Base-by-base conservation (phyloP, 2,329 filamentous ascomycete species). In the Volutella citrinella region DNA sequence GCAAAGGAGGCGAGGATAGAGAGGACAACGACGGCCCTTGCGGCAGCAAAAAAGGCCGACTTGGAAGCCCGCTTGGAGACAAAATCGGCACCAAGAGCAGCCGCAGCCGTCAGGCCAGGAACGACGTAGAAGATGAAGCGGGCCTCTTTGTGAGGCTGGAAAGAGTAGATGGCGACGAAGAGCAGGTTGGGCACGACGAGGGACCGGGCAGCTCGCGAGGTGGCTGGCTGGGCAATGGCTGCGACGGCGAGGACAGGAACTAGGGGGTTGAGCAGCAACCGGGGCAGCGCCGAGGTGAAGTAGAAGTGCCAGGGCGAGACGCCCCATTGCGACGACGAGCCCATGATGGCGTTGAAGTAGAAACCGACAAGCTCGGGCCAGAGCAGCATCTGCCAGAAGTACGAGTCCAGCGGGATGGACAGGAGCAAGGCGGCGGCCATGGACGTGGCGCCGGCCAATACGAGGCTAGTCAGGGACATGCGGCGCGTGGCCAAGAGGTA, bases 321-420 rank as follows among this genome's bases (percentile, higher is more conserved):
- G 20, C 93, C 93, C 93, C 93, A 98, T 46, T 84, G 78, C 5
- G 85, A 82, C 1, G 90, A 86, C 39, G 87, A 83, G 15, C 89
- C 88, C 34, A 84, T 75, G 31, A 97, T 65, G 35, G 88, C 89
- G 60, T 98, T 98, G 72, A 85, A 97, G 60, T 86, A 81, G 66
- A 98, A 97, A 3, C 80, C 89, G 49, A 77, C 79, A 41, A 94
- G 78, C 61, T 98, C 93, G 1, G 93, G 90, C 93, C 93, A 98
- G 19, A 95, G 64, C 3, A 74, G 75, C 41, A 76, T 78, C 55
- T 91, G 88, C 93, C 91, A 98, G 66, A 97, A 95, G 66, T 89
- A 91, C 3, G 87, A 91, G 69, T 98, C 93, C 20, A 95, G 61
- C 3, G 80, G 74, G 11, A 95, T 70, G 0, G 89, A 89, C 21